Base-by-base conservation (phyloP, 331 rosid species). In the Pyracantha coccinea region DNA sequence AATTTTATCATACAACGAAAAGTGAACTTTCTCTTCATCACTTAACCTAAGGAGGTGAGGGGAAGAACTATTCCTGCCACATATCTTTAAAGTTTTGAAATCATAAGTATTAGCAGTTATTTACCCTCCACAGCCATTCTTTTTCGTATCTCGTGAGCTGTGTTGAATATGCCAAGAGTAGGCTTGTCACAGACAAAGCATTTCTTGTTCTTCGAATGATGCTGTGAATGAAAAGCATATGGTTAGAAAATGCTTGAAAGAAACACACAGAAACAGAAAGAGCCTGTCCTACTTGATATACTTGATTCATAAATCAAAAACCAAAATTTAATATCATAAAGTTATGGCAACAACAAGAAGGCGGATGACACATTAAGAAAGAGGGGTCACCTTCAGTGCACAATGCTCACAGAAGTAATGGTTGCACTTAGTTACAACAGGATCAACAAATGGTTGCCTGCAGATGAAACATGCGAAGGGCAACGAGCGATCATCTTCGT, bases 321-420 rank as follows among this genome's bases (percentile, higher is more conserved):
- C 13, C 62, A 4, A 3, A 8, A 57, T 7, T 57, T 12, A 55
- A 55, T 55, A 4, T 11, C 25, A 2, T 9, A 20, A 21, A 21
- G 29, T 21, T 57, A 21, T 13, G 4, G 17, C 62, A 57, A 8
- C 28, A 21, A 20, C 15, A 11, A 4, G 61, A 55, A 4, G 9
- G 23, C 11, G 4, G 25, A 21, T 20, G 61, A 57, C 5, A 57
- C 16, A 7, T 57, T 57, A 53, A 12, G 52, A 38, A 21, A 65
- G 61, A 78, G 67, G 41, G 21, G 64, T 31, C 82, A 91, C 98
- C 96, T 90, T 90, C 64, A 92, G 79, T 5, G 97, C 92, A 59
- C 96, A 90, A 83, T 92, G 96, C 86, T 92, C 96, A n/a, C 96
- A 92, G 89, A 92, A 92, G 83, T 81, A 92, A 82, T 92, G 97